Conservation (phyloP, 192 early-diverging fungal genomes). For the Podila verticillata region DNA sequence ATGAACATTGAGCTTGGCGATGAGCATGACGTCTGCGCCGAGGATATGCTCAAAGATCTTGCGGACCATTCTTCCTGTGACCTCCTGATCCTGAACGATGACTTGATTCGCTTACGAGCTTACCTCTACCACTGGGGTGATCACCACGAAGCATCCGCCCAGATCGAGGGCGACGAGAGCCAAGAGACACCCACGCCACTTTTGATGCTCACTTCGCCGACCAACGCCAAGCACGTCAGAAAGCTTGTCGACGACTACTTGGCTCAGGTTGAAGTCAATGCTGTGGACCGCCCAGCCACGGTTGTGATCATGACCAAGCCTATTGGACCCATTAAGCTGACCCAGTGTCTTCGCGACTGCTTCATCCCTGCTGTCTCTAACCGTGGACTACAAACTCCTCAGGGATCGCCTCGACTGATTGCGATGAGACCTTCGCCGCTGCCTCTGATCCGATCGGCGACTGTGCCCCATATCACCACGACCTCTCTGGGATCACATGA, state of each 20-base stretch:
- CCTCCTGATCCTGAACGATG: constrained; percentile 39
- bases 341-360: constrained; percentile 45
- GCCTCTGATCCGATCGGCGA: constrained; percentile 31
- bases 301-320: constrained; percentile 45
- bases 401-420: constrained; percentile 22
- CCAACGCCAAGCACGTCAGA: constrained; percentile 22
- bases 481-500: constrained; percentile 23
- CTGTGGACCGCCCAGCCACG: constrained; percentile 24
- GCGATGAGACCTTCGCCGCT: constrained; percentile 7
- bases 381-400: constrained; percentile 24
- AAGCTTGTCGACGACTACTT: constrained; percentile 34
- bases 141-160: neutral
- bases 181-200: constrained; percentile 22
- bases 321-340: constrained; percentile 38
- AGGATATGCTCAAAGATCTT: constrained; percentile 37
- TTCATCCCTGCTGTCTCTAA: constrained; percentile 39
- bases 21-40: constrained; percentile 18
- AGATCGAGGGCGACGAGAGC: neutral
- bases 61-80: constrained; percentile 22
- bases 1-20: constrained; percentile 37
- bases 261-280: constrained; percentile 14
- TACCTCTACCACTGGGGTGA: constrained; percentile 32
- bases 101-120: constrained; percentile 23
- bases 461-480: constrained; percentile 31
- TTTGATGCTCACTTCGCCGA: constrained; percentile 20